Percentiles rank a stretch among this genome's conserved stretches.
Conservation (phyloP, 2,329 filamentous ascomycete species). For the Aspergillus eucalypticola region DNA sequence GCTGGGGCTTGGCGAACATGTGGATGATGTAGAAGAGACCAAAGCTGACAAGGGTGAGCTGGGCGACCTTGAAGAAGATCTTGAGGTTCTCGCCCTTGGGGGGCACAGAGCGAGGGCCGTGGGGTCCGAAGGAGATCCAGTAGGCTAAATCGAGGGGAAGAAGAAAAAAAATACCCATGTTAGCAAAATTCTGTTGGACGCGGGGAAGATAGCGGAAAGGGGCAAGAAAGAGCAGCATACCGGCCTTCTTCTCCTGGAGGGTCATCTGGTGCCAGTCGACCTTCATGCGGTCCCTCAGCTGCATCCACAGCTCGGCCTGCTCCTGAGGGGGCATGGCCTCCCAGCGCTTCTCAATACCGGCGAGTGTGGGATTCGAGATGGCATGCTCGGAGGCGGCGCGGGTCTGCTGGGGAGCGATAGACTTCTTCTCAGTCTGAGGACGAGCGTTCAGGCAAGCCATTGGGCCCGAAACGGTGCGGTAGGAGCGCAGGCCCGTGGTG, state of each 20-base stretch:
- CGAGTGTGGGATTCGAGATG: conserved; percentile 95
- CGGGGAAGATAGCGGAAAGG: neutral
- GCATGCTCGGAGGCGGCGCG: conserved; percentile 73
- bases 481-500: conserved; percentile 37
- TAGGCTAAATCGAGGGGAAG: conserved; percentile 66
- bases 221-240: conserved; percentile 61
- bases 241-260: conserved; percentile 96
- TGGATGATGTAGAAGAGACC: conserved; percentile 73
- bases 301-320: conserved; percentile 99
- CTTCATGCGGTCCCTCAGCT: conserved; percentile 98
- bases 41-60: conserved; percentile 67
- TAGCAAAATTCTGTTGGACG: conserved; percentile 25
- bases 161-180: conserved; percentile 14
- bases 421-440: conserved; percentile 33
- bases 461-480: conserved; percentile 32
- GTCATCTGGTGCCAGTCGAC: conserved; percentile 94
- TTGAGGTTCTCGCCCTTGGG: conserved; percentile 84
- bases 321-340: conserved; percentile 96
- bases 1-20: conserved; percentile 68
- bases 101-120: conserved; percentile 81
- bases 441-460: conserved; percentile 41
- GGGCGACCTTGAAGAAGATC: conserved; percentile 70
- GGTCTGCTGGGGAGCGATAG: conserved; percentile 51
- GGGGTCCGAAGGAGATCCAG: conserved; percentile 97
- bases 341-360: conserved; percentile 99